Conservation (phyloP, 495 filamentous ascomycete genomes). For the Terfezia boudieri region DNA sequence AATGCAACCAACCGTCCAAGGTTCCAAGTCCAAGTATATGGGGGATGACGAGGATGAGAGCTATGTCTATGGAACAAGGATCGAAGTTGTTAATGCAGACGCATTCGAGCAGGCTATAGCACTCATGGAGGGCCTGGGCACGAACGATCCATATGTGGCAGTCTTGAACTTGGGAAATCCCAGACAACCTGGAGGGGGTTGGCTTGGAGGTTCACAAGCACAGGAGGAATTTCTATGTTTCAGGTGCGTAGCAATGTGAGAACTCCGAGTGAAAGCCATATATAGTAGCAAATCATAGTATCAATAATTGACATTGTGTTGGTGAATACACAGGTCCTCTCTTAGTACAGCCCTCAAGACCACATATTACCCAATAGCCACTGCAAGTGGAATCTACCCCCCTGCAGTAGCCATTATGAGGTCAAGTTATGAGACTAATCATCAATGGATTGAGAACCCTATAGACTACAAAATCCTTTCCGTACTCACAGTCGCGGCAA, state of each 20-base stretch:
- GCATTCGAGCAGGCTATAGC: conserved; percentile 28
- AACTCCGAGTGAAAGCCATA: neutral
- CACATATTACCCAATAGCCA: conserved; percentile 29
- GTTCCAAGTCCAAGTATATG: too few relatives aligned
- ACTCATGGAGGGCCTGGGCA: conserved; percentile 12
- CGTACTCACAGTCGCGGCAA: conserved; percentile 35
- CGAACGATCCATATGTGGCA: conserved; percentile 21
- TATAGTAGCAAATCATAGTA: neutral
- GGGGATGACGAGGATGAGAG: too few relatives aligned
- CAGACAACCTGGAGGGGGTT: conserved; percentile 31
- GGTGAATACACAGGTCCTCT: conserved; percentile 24
- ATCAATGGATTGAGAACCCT: conserved; percentile 23
- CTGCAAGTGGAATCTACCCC: conserved; percentile 29
- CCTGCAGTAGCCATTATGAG: conserved; percentile 36
- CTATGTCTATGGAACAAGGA: conserved; percentile 1
- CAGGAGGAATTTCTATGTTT: conserved; percentile 48
- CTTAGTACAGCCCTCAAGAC: conserved; percentile 28
- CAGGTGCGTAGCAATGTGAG: conserved; percentile 8
- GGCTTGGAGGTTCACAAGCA: conserved; percentile 29
- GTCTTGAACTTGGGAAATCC: conserved; percentile 41
- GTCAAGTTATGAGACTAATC: conserved; percentile 20
- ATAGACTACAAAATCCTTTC: conserved; percentile 8
- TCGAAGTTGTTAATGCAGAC: conserved; percentile 27
- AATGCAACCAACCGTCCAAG: too few relatives aligned
- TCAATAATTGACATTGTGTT: too few relatives aligned